Evolutionary conservation across 495 filamentous ascomycete genomes (phyloP).

Genomic region (Astrothelium subdiscretum): DNA sequence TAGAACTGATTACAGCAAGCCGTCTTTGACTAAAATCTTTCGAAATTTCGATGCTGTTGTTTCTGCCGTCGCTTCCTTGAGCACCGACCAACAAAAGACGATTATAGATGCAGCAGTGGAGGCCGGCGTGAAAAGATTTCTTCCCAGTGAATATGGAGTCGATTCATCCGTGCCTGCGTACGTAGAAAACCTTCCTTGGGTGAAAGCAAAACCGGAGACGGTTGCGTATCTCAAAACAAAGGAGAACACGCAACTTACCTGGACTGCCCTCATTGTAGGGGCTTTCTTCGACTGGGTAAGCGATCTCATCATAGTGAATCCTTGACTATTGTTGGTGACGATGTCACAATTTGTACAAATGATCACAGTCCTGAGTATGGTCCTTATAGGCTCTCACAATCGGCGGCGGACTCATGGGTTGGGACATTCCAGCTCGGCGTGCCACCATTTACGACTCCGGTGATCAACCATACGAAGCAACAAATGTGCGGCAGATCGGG

Average conservation of each 20-base stretch:
- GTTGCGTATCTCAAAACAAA: conserved; percentile 7
- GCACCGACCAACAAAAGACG: conserved; percentile 26
- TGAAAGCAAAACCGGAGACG: background rate
- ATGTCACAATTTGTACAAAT: background rate
- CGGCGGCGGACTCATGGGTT: background rate
- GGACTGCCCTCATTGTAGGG: conserved; percentile 4
- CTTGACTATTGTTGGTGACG: background rate
- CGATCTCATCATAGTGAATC: too few species aligned
- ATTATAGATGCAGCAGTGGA: conserved; percentile 41
- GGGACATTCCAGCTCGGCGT: conserved; percentile 1
- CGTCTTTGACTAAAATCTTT: conserved; percentile 15
- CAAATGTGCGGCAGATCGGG: conserved; percentile 5
- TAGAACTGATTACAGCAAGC: conserved; percentile 1
- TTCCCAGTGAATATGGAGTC: conserved; percentile 41
- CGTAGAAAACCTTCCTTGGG: background rate
- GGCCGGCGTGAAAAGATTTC: conserved; percentile 42
- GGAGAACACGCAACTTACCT: background rate
- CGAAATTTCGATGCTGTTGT: conserved; percentile 31
- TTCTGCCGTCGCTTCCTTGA: conserved; percentile 22
- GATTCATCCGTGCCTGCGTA: conserved; percentile 6
- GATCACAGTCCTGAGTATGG: background rate
- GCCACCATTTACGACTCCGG: conserved; percentile 5
- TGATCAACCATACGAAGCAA: conserved; percentile 5
- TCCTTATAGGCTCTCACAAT: background rate
- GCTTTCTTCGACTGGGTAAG: conserved; percentile 10